Evolutionary conservation across 495 filamentous ascomycete species (phyloP).

Genomic region (Mytilinidion resinicola): DNA sequence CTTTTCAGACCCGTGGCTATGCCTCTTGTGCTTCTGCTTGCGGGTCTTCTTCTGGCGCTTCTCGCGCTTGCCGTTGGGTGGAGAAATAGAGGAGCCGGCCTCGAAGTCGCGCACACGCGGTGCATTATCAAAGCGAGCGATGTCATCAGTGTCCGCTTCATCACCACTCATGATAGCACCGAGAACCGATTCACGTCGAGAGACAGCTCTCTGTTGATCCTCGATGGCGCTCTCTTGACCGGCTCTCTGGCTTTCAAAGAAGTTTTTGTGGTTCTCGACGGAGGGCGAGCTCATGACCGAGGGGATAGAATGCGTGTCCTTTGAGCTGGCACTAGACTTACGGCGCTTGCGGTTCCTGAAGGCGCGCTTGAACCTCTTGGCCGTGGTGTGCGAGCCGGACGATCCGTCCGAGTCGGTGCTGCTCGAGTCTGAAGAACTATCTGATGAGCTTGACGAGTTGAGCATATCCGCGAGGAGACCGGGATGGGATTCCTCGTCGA

Average conservation of each 20-base stretch:
- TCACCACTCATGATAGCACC: slow-evolving; percentile 41
- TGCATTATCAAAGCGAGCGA: slow-evolving; percentile 2
- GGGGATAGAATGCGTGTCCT: slow-evolving; percentile 47
- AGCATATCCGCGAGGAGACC: slow-evolving; percentile 77
- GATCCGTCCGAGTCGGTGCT: slow-evolving; percentile 60
- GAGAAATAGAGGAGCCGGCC: slow-evolving; percentile 22
- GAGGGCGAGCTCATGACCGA: slow-evolving; percentile 40
- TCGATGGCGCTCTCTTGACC: slow-evolving; percentile 7
- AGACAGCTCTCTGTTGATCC: slow-evolving; percentile 6
- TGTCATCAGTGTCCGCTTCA: slow-evolving; percentile 44
- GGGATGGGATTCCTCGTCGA: slow-evolving; percentile 81
- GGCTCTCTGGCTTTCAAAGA: slow-evolving; percentile 19
- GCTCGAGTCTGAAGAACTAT: slow-evolving; percentile 50
- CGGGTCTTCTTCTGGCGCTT: slow-evolving; percentile 24
- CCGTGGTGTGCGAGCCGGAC: slow-evolving; percentile 64
- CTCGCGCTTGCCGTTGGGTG: slow-evolving; percentile 9
- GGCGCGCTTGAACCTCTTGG: slow-evolving; percentile 64
- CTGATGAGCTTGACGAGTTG: slow-evolving; percentile 58
- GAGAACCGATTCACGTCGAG: slow-evolving; percentile 26
- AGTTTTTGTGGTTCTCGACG: slow-evolving; percentile 22
- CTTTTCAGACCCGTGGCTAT: slow-evolving; percentile 6
- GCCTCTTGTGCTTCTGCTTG: slow-evolving; percentile 39
- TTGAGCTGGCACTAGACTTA: slow-evolving; percentile 67
- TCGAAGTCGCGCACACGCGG: slow-evolving; percentile 43
- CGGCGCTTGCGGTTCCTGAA: slow-evolving; percentile 60